Conservation (phyloP, 73 alveolate genomes). For the Paramecium sonneborni region DNA sequence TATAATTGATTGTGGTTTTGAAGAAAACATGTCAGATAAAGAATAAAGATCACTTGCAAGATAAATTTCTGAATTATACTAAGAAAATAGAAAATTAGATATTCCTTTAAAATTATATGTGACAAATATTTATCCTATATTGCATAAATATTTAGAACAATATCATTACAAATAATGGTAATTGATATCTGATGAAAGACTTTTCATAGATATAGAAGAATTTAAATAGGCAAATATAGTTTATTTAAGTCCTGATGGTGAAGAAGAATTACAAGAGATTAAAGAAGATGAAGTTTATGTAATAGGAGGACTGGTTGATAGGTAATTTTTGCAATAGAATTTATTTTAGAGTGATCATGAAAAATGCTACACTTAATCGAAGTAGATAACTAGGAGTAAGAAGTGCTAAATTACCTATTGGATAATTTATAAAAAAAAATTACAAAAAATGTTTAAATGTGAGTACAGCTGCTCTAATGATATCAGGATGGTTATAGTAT, state of each 20-base stretch:
- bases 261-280: slow-evolving; percentile 34
- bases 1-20: slow-evolving; percentile 53
- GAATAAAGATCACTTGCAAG: slow-evolving; percentile 39
- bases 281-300: slow-evolving; percentile 50
- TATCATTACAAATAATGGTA: slow-evolving; percentile 21
- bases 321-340: not conserved
- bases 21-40: not conserved
- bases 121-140: not conserved
- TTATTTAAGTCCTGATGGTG: slow-evolving; percentile 45
- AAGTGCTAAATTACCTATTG: slow-evolving; percentile 27
- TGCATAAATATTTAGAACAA: not conserved
- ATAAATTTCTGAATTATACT: not conserved
- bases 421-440: not conserved
- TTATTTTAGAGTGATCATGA: not conserved
- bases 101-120: not conserved
- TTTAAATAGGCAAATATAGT: not conserved
- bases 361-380: slow-evolving; percentile 34
- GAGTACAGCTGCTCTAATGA: slow-evolving; percentile 50
- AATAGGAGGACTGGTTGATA: slow-evolving; percentile 55
- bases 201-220: slow-evolving; percentile 23
- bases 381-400: not conserved
- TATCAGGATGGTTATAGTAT: not conserved
- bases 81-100: not conserved
- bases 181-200: not conserved
- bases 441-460: slow-evolving; percentile 51